phyloP scores from a whole-genome alignment of 805 yeast genomes.

The Tetrapisispora iriomotensis region DNA sequence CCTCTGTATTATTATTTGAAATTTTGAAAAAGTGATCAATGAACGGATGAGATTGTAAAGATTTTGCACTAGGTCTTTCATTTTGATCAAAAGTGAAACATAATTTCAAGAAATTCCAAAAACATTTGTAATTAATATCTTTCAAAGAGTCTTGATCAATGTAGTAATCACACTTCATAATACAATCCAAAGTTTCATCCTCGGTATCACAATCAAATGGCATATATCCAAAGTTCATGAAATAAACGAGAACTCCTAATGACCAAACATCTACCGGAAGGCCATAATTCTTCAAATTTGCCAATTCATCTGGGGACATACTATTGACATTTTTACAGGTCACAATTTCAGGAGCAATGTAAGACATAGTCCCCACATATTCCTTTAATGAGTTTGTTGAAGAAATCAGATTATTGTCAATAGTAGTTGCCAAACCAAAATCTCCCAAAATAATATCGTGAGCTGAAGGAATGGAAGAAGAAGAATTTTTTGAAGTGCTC shows the following conservation, averaged over 20 bases:
- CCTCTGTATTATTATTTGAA: too few relatives aligned
- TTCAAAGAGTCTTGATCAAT: slow-evolving; percentile 56
- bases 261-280: slow-evolving; percentile 67
- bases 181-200: slow-evolving; percentile 56
- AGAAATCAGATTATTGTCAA: slow-evolving; percentile 28
- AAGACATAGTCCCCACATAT: slow-evolving; percentile 60
- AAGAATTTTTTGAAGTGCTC: not conserved
- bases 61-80: slow-evolving; percentile 38
- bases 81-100: slow-evolving; percentile 43
- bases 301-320: slow-evolving; percentile 10
- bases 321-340: slow-evolving; percentile 28
- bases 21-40: slow-evolving; percentile 16
- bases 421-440: slow-evolving; percentile 54
- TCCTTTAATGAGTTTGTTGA: slow-evolving; percentile 30
- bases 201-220: slow-evolving; percentile 71
- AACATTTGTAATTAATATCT: slow-evolving; percentile 35
- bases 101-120: slow-evolving; percentile 45
- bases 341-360: slow-evolving; percentile 66
- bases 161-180: slow-evolving; percentile 41
- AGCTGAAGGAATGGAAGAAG: slow-evolving; percentile 27
- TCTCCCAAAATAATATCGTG: slow-evolving; percentile 31
- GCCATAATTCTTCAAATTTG: slow-evolving; percentile 34
- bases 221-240: slow-evolving; percentile 65
- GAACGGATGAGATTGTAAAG: slow-evolving; percentile 38
- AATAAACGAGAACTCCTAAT: slow-evolving; percentile 60